Base-by-base conservation (phyloP, 441 rosid species). In the Croton laevigatus region DNA sequence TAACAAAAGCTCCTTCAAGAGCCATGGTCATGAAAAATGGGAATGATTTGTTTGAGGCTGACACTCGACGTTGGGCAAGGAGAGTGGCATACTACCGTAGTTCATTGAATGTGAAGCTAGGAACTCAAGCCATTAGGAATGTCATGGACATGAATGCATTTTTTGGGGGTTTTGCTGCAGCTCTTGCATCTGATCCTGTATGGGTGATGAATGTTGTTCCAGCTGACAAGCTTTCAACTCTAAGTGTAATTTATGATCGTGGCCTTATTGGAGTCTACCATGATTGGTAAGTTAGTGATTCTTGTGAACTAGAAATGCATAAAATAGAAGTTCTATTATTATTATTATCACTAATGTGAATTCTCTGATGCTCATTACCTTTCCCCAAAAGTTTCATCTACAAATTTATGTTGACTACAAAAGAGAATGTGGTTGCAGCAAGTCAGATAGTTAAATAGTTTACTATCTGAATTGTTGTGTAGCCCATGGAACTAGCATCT, bases 171-270 rank as follows among this genome's bases (percentile, higher is more conserved):
- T 93, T 95, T 83, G 95, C 98, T 0, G 97, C 98, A 54, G 87
- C 97, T 44, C 84, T 93, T 62, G 60, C 71, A 59, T 82, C 91
- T 73, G 96, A 92, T 71, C 88, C 94, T 73, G 86, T 91, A 70
- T 95, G 98, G 97, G 95, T 91, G 76, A 89, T 93, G 97, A 95
- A 93, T 85, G 93, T 88, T 54, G 86, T 93, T 80, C 96, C 99
- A 75, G 86, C 93, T 84, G 82, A 87, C 60, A 93, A 89, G 79
- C 89, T 88, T 53, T 80, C 85, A 70, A 95, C 97, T 34, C 88
- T 95, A 48, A 88, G 75, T 71, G 86, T 93, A 53, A 81, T 95
- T 63, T 95, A 81, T 75, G 99, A 95, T 85, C 81, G 99, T 68
- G 97, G 98, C 79, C 89, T 95, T 65, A 80, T 89, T 71, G 99